phyloP scores from a whole-genome alignment of 2,329 filamentous ascomycete genomes.

The Leptographium wingfieldii region DNA sequence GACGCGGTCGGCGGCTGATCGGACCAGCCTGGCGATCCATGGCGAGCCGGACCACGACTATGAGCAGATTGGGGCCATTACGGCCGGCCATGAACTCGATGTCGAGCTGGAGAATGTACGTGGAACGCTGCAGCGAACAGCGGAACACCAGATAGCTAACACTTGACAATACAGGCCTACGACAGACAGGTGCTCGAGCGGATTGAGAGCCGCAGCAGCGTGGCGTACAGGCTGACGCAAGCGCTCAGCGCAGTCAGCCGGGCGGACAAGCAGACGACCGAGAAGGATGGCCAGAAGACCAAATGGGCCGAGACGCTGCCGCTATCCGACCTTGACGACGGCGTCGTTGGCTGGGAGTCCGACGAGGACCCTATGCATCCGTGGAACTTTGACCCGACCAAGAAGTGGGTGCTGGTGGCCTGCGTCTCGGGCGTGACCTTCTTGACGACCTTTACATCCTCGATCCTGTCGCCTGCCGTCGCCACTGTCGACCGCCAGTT shows the following conservation, averaged over 20 bases:
- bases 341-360: conserved; percentile 46
- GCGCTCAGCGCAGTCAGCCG: background rate
- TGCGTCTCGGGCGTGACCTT: conserved; percentile 49
- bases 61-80: background rate
- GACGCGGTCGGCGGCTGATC: background rate
- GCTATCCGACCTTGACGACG: conserved; percentile 36
- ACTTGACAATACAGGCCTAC: background rate
- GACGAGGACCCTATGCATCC: conserved; percentile 46
- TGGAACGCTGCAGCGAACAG: too few relatives aligned
- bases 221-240: background rate
- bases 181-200: background rate
- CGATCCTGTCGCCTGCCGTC: conserved; percentile 44
- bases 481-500: conserved; percentile 31
- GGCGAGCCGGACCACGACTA: background rate
- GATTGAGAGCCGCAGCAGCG: conserved; percentile 5
- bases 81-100: background rate
- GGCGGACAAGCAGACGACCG: background rate
- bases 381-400: conserved; percentile 39
- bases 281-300: background rate
- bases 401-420: conserved; percentile 45
- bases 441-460: conserved; percentile 52
- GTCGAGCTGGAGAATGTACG: background rate
- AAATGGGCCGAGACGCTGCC: conserved; percentile 21
- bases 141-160: background rate
- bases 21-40: background rate